Percentiles rank a stretch among this genome's conserved stretches.
Evolutionary conservation across 371 early-diverging fungal species (phyloP).

Genomic region (Phascolomyces articulosus): DNA sequence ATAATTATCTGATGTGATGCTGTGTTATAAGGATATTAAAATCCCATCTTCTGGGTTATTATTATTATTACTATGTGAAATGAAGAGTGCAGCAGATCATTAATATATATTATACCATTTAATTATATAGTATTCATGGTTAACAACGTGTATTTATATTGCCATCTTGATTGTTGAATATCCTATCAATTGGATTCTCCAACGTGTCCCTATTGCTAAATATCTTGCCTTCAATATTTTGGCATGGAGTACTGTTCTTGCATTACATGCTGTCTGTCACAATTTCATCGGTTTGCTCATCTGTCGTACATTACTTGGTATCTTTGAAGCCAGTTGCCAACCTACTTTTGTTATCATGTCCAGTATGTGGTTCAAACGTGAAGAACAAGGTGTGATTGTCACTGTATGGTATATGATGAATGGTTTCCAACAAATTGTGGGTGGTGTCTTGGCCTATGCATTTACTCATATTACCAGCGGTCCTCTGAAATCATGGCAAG

Average conservation of each 20-base stretch:
- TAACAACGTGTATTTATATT: constrained; percentile 32
- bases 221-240: constrained; percentile 24
- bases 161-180: constrained; percentile 28
- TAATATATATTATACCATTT: neutral
- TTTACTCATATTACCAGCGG: constrained; percentile 27
- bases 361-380: constrained; percentile 50
- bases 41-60: too few species aligned
- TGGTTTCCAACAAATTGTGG: constrained; percentile 31
- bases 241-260: constrained; percentile 23
- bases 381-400: constrained; percentile 76
- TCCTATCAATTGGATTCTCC: constrained; percentile 27
- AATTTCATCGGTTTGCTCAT: constrained; percentile 23
- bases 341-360: constrained; percentile 24
- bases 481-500: constrained; percentile 29
- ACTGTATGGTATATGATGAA: constrained; percentile 55
- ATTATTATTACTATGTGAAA: too few species aligned
- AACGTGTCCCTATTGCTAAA: constrained; percentile 28
- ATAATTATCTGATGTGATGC: too few species aligned
- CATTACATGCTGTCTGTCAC: constrained; percentile 20
- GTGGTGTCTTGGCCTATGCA: constrained; percentile 29
- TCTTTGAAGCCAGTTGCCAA: constrained; percentile 31
- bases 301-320: constrained; percentile 26
- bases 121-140: constrained; percentile 24
- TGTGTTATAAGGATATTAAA: too few species aligned
- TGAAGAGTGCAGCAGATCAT: too few species aligned